Percentiles rank a stretch among this genome's conserved stretches.
These are phyloP conservation scores for Angophora floribunda DNA, from an alignment of 345 rosid species.

Conservation along the genomic window DNA sequence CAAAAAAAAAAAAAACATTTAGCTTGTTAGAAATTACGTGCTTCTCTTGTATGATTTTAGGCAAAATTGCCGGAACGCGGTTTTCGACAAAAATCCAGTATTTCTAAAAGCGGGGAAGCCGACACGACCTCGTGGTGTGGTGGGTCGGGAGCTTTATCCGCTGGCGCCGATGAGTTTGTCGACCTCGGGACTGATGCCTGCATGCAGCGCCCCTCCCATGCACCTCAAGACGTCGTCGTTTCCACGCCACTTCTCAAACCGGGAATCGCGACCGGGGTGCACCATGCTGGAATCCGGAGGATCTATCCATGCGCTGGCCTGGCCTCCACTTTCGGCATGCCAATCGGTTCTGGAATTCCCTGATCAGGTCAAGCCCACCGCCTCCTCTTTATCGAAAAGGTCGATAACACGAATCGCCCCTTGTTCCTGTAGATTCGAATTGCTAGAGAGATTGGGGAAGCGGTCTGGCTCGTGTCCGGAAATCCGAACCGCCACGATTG, in stretches of 20 bases:
- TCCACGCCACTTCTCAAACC: neutral
- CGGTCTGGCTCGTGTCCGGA: neutral
- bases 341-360: neutral
- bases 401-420: neutral
- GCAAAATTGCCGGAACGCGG: neutral
- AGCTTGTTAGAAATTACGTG: neutral
- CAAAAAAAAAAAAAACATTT: neutral
- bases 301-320: neutral
- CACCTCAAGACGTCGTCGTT: neutral
- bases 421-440: neutral
- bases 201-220: neutral
- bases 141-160: neutral
- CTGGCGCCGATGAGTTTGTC: neutral
- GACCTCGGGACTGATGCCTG: neutral
- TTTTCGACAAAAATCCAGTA: neutral
- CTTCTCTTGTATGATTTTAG: neutral
- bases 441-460: neutral
- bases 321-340: neutral
- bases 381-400: neutral
- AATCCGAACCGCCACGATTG: accelerated
- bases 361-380: neutral
- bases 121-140: neutral
- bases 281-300: neutral
- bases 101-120: neutral
- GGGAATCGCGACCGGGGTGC: neutral